Evolutionary conservation across 148 eudicot genomes (phyloP).

Genomic region (Persicaria maculosa): DNA sequence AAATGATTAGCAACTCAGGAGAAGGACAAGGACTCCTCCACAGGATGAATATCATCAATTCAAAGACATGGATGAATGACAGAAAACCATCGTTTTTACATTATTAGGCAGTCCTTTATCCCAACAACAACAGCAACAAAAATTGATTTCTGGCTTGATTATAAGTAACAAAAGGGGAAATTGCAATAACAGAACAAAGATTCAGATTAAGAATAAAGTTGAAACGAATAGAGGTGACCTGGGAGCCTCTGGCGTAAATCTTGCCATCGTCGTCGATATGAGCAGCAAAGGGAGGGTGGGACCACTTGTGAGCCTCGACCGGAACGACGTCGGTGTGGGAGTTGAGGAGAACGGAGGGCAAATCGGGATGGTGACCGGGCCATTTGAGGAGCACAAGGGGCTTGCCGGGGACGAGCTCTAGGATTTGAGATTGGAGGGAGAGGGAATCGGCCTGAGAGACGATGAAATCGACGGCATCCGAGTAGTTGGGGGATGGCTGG

Average conservation of each 20-base stretch:
- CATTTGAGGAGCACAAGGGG: conserved; percentile 75
- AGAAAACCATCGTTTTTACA: background rate
- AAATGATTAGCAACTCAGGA: background rate
- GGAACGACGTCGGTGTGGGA: conserved; percentile 98
- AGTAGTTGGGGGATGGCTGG: conserved; percentile 70
- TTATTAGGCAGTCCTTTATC: background rate
- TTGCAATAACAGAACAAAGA: too few relatives aligned
- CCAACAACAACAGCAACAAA: background rate
- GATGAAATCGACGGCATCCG: conserved; percentile 58
- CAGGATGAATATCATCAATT: background rate
- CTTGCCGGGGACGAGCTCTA: conserved; percentile 61
- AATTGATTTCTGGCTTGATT: background rate
- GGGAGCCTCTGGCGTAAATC: conserved; percentile 85
- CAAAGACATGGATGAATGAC: background rate
- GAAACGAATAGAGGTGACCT: conserved; percentile 19
- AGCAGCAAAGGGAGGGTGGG: conserved; percentile 62
- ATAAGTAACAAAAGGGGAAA: background rate
- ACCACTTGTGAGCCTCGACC: conserved; percentile 76
- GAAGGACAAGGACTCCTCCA: background rate
- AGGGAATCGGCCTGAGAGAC: conserved; percentile 54
- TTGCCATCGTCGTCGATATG: conserved; percentile 41
- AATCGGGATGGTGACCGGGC: conserved; percentile 52
- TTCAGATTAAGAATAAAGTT: background rate
- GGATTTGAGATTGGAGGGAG: conserved; percentile 49
- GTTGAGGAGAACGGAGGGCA: conserved; percentile 64